Evolutionary conservation across 225 moss, liverwort and hornwort genomes (phyloP), one percentile per base, ranked within the genome.

Genomic region (Takakia lepidozioides): DNA sequence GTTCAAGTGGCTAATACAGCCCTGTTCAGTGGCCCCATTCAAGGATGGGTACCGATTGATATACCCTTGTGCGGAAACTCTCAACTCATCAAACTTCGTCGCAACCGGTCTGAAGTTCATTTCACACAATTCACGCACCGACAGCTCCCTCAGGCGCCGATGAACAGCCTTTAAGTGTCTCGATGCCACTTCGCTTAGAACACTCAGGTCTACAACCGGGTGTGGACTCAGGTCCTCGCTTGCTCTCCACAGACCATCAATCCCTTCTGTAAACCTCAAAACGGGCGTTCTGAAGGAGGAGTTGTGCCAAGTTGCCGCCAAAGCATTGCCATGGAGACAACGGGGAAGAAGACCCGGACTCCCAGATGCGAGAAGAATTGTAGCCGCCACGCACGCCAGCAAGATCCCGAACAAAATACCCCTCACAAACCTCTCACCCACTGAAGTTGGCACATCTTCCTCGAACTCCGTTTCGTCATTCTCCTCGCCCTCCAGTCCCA

Each of bases 321-420:
- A 26, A 16, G 52, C 30, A 38, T 37, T 53, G 1, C 24, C 3
- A 34, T 69, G 71, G 19, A 81, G 56, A 6, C 52, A 37, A 19
- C 36, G n/a, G 1, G 84, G 84, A 16, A 88, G 69, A 29, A 88
- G 67, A 1, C 62, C 78, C 14, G 61, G 65, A 61, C 81, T 81
- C 19, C 84, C 75, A 10, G 87, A 84, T 14, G 60, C 58, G 3
- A 73, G 58, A 7, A 58, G 62, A 57, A 55, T 55, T 3, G 52
- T 14, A 4, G 66, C 62, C 34, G 84, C 60, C 30, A 66, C 37
- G 19, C 81, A 62, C 2, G 58, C 57, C 1, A 60, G 60, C 24
- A 81, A 16, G 10, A 62, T 45, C 8, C 67, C 30, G 26, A 75
- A 39, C 44, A 30, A 27, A n/a, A 57, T 15, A 34, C 50, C 23